These are phyloP conservation scores for Eragrostis nindensis DNA, from an alignment of 176 grass and related monocot genomes.

Conservation along the genomic window DNA sequence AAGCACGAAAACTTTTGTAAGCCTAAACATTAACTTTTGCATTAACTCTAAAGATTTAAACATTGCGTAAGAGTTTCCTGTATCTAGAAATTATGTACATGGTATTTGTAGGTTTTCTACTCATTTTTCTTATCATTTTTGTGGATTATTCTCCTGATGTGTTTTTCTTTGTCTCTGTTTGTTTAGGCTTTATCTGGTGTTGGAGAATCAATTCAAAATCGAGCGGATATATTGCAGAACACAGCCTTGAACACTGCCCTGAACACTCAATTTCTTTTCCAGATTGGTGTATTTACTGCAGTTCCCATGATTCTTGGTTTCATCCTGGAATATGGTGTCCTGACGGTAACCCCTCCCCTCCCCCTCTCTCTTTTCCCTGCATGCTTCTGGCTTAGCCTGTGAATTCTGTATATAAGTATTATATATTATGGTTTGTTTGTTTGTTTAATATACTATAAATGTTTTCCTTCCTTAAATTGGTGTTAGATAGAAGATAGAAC, in stretches of 20 bases:
- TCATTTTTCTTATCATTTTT: neutral
- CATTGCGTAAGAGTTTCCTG: too few relatives aligned
- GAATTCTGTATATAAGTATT: neutral
- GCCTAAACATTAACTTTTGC: too few relatives aligned
- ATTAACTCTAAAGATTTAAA: too few relatives aligned
- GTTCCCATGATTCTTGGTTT: constrained; percentile 92
- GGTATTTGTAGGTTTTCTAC: neutral
- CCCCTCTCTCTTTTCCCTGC: constrained; percentile 38
- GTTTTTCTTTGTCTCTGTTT: constrained; percentile 32
- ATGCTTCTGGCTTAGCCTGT: constrained; percentile 8
- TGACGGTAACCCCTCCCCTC: constrained; percentile 69
- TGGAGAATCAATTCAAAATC: constrained; percentile 76
- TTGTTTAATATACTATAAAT: neutral
- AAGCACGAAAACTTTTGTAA: too few relatives aligned
- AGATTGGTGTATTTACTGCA: constrained; percentile 94
- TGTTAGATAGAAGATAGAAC: neutral
- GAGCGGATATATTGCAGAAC: constrained; percentile 77
- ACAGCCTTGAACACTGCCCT: constrained; percentile 65
- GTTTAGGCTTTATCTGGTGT: constrained; percentile 94
- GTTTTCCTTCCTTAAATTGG: too few relatives aligned
- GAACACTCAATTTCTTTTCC: constrained; percentile 95
- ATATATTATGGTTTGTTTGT: constrained; percentile 5
- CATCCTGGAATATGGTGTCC: constrained; percentile 80
- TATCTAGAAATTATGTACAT: neutral
- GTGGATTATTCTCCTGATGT: constrained; percentile 14